phyloP scores from a whole-genome alignment of 2,329 filamentous ascomycete species.

The Ophiostoma tasmaniense region DNA sequence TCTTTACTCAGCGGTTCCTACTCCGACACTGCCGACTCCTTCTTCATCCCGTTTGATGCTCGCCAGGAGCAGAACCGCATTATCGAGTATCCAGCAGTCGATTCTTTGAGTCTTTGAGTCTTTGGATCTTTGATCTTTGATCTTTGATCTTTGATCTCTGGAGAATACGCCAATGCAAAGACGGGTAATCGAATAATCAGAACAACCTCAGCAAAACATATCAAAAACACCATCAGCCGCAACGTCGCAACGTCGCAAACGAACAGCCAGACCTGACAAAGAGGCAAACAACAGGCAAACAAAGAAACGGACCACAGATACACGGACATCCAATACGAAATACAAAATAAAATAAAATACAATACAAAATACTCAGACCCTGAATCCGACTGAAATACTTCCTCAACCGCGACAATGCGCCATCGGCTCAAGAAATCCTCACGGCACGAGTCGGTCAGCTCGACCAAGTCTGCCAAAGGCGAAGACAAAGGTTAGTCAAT shows the following conservation, averaged over 20 bases:
- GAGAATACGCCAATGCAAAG: no score
- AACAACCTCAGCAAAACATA: not conserved
- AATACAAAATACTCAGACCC: not conserved
- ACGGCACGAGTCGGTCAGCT: conserved; percentile 16
- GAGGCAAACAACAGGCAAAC: not conserved
- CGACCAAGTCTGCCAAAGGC: conserved; percentile 14
- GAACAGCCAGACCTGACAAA: not conserved
- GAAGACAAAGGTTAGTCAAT: conserved; percentile 11
- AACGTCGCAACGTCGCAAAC: not conserved
- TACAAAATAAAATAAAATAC: no score
- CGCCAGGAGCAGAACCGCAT: conserved; percentile 7
- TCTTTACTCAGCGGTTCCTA: not conserved
- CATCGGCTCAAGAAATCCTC: conserved; percentile 17
- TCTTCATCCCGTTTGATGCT: conserved; percentile 11
- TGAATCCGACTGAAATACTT: not conserved
- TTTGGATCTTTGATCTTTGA: no score
- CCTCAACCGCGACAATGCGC: conserved; percentile 16
- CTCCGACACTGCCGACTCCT: not conserved
- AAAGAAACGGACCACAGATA: not conserved
- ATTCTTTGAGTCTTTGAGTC: no score
- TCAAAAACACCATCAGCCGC: not conserved
- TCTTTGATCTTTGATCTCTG: no score
- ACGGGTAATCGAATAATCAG: no score
- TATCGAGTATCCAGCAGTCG: no score
- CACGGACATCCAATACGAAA: no score